Percentiles rank a stretch among this genome's conserved stretches.
phyloP scores from a whole-genome alignment of 192 early-diverging fungal genomes.

The Coemansia asiatica region DNA sequence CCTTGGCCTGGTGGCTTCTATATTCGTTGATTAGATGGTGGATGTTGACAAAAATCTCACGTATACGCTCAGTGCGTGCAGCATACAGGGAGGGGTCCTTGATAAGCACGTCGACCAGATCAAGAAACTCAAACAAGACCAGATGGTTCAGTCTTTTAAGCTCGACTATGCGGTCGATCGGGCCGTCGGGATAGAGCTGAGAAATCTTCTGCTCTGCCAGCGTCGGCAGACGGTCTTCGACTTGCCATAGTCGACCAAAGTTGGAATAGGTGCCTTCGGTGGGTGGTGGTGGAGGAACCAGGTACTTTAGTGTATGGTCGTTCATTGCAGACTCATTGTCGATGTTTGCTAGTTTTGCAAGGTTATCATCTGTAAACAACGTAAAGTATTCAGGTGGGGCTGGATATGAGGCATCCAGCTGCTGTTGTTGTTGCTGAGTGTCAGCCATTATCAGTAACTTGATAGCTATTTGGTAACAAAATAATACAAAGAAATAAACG shows the following conservation, averaged over 20 bases:
- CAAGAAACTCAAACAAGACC: slow-evolving; percentile 66
- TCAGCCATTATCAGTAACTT: slow-evolving; percentile 17
- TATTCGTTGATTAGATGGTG: slow-evolving; percentile 85
- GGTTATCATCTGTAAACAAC: slow-evolving; percentile 65
- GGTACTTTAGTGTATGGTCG: slow-evolving; percentile 52
- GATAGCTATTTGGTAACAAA: too few species aligned
- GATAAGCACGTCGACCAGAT: slow-evolving; percentile 69
- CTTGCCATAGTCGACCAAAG: slow-evolving; percentile 74
- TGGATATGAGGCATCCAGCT: slow-evolving; percentile 61
- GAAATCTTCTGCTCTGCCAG: slow-evolving; percentile 63
- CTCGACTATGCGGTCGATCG: slow-evolving; percentile 66
- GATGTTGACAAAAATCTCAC: slow-evolving; percentile 73
- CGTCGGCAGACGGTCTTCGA: slow-evolving; percentile 58
- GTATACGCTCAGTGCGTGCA: slow-evolving; percentile 65
- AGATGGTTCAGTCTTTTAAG: slow-evolving; percentile 66
- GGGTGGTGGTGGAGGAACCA: slow-evolving; percentile 61
- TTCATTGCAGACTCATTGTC: slow-evolving; percentile 18
- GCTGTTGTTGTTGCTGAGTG: slow-evolving; percentile 26
- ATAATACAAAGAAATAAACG: too few species aligned
- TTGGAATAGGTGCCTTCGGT: slow-evolving; percentile 57
- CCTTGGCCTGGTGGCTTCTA: slow-evolving; percentile 74
- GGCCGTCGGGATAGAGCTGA: slow-evolving; percentile 65
- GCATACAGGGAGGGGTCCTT: slow-evolving; percentile 56
- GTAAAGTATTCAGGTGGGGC: slow-evolving; percentile 67
- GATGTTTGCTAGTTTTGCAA: slow-evolving; percentile 28